Evolutionary conservation across 108 stramenopile species (phyloP).

Genomic region (Schizochytrium sp.): DNA sequence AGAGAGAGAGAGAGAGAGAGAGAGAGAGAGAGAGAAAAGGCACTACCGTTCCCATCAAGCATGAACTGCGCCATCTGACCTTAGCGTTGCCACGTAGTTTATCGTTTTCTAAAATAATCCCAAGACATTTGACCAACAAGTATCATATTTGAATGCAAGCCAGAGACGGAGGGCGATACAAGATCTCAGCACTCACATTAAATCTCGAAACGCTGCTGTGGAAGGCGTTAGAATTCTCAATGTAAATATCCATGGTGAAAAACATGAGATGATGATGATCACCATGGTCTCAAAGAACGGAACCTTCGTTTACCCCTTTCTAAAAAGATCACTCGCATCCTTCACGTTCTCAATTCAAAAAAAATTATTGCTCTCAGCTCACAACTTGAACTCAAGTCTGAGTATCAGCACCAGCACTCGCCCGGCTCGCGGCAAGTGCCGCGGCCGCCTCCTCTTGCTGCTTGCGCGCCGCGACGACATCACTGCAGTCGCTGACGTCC

Average conservation of each 20-base stretch:
- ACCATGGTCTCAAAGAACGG: neutral
- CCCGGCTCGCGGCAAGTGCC: neutral
- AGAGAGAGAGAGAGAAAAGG: no score
- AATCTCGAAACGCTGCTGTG: neutral
- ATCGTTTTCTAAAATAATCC: no score
- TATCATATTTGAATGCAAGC: no score
- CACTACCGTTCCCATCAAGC: no score
- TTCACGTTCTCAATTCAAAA: neutral
- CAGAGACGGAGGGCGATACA: no score
- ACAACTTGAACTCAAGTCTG: no score
- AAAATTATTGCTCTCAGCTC: neutral
- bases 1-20: no score
- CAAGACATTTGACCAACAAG: no score
- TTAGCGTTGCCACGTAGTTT: no score
- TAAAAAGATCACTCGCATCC: neutral
- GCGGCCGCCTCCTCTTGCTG: neutral
- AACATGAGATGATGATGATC: no score
- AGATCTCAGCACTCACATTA: neutral
- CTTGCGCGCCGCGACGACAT: neutral
- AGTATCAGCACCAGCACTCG: no score
- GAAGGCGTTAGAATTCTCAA: neutral
- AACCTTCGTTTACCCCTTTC: neutral
- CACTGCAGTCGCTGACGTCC: neutral
- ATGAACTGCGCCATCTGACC: no score
- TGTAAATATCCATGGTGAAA: neutral